Evolutionary conservation across 192 early-diverging fungal genomes (phyloP), one percentile per base, ranked within the genome.

Genomic region (Ramicandelaber brevisporus): DNA sequence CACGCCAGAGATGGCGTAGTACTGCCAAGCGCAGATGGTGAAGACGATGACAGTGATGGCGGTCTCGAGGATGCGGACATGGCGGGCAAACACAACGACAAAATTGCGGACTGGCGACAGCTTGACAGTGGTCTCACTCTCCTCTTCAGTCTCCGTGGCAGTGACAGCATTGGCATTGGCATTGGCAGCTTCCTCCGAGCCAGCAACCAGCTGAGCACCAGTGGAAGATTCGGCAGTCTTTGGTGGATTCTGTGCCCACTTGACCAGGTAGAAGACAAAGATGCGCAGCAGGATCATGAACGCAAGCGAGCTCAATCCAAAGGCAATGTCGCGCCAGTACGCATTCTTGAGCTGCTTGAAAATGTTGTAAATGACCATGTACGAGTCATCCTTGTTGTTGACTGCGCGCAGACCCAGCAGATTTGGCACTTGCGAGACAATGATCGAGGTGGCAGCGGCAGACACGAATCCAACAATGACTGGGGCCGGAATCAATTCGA

Each of bases 391-490:
- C 23, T 71, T 73, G 12, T 67, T 83, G 51, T 80, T 59, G 41
- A 78, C 64, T 13, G 44, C 44, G 32, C 59, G 61, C 42, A 85
- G 69, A 16, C 87, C 82, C 38, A 88, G 52, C 26, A 87, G 57
- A 12, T 59, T 63, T 7, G 75, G 65, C 24, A 83, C 53, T 37
- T 93, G 87, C 28, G 63, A 59, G 43, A 87, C 65, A 22, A 73
- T 61, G 36, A 87, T 79, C 16, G 61, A 73, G 3, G 78, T 36
- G 9, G 73, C 82, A 12, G 74, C 72, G 5, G 84, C 84, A 1
- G 81, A 65, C 37, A 75, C 83, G 43, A 88, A 93, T 0, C 82
- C 84, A 1, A 73, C 70, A 37, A 93, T 69, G 15, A 77, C 74
- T 1, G 82, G 65, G 12, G 58, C 45, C 15, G 76, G 69, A 39